Percentiles rank a stretch among this genome's conserved stretches.
These are phyloP conservation scores for Monascus ruber DNA, from an alignment of 2,329 filamentous ascomycete species.

Conservation along the genomic window DNA sequence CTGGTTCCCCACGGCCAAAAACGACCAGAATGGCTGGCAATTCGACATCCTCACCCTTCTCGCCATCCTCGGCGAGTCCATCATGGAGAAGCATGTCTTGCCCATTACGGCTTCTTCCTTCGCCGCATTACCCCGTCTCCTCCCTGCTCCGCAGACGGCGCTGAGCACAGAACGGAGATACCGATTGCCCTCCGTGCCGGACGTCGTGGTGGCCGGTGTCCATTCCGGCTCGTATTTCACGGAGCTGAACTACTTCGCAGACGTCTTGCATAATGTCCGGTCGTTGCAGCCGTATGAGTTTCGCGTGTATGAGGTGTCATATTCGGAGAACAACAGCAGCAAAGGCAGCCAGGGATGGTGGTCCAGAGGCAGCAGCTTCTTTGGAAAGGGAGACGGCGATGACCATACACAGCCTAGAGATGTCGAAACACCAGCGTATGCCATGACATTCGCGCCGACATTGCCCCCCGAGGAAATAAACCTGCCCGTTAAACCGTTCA, in stretches of 20 bases:
- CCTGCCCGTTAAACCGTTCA: conserved; percentile 29
- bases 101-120: conserved; percentile 47
- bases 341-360: not conserved
- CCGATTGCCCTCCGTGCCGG: conserved; percentile 44
- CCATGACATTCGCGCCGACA: too few species aligned
- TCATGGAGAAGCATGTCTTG: conserved; percentile 47
- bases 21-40: conserved; percentile 31
- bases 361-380: not conserved
- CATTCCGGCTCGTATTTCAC: conserved; percentile 44
- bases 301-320: conserved; percentile 3
- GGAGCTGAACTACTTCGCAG: conserved; percentile 51
- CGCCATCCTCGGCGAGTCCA: conserved; percentile 51
- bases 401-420: too few species aligned
- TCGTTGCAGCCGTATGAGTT: conserved; percentile 4
- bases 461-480: not conserved
- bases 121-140: conserved; percentile 47
- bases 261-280: conserved; percentile 42
- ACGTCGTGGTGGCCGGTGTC: conserved; percentile 44
- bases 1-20: conserved; percentile 4
- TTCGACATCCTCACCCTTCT: conserved; percentile 53
- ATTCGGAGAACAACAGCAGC: not conserved
- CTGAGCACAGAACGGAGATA: conserved; percentile 45
- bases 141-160: conserved; percentile 51
- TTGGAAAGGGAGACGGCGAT: not conserved
- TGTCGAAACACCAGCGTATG: too few species aligned